These are phyloP conservation scores for Hanseniaspora jakobsenii DNA, from an alignment of 805 yeast genomes.

Conservation along the genomic window DNA sequence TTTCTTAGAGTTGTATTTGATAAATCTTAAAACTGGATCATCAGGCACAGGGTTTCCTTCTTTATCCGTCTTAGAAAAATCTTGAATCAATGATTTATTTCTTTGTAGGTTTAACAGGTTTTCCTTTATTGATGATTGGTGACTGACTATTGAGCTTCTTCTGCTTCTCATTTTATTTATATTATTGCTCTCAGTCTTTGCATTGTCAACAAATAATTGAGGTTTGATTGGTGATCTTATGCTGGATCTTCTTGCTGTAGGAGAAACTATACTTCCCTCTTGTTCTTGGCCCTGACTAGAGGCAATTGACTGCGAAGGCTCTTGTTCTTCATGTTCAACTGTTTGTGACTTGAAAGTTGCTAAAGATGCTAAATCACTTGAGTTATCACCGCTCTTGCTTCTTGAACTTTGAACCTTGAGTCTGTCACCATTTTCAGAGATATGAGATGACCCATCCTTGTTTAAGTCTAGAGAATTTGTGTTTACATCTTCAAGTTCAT, in stretches of 20 bases:
- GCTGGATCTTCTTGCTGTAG: background rate
- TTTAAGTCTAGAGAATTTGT: background rate
- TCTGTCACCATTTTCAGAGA: too few species aligned
- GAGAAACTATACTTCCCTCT: background rate
- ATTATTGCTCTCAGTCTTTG: background rate
- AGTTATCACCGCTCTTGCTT: slow-evolving; percentile 6
- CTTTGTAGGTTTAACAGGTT: background rate
- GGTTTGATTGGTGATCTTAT: slow-evolving; percentile 2
- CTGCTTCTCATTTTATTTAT: background rate
- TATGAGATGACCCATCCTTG: too few species aligned
- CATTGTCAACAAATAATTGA: background rate
- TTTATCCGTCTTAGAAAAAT: slow-evolving; percentile 32
- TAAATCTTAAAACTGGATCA: slow-evolving; percentile 15
- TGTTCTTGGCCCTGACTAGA: too few species aligned
- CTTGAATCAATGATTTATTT: slow-evolving; percentile 31
- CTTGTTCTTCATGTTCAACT: too few species aligned
- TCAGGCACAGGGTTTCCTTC: slow-evolving; percentile 22
- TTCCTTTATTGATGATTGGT: slow-evolving; percentile 8
- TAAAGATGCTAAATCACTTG: slow-evolving; percentile 7
- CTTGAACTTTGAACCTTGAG: too few species aligned
- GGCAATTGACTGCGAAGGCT: too few species aligned
- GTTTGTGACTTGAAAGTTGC: slow-evolving; percentile 3
- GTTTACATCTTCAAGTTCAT: background rate
- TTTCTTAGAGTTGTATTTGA: slow-evolving; percentile 14
- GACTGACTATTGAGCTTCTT: slow-evolving; percentile 5